These are phyloP conservation scores for Skeletonema grethae DNA, from an alignment of 108 stramenopile species.

Conservation along the genomic window DNA sequence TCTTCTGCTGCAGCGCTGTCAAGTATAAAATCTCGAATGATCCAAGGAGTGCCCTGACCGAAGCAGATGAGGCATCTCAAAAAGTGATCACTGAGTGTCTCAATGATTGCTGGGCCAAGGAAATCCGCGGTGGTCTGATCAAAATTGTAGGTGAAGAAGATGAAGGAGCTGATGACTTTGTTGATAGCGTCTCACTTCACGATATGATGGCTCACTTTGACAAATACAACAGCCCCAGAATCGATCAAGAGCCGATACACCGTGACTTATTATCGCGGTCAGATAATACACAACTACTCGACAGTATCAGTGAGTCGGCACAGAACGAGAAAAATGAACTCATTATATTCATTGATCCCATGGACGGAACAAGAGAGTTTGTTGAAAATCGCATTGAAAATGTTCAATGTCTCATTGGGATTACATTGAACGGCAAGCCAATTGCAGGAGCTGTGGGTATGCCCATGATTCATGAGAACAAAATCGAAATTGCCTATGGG, in stretches of 20 bases:
- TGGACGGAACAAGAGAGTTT: slow-evolving; percentile 88
- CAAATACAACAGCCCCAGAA: slow-evolving; percentile 28
- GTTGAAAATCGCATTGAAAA: slow-evolving; percentile 79
- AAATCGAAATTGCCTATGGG: slow-evolving; percentile 40
- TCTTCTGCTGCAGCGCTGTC: slow-evolving; percentile 17
- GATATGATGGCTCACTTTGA: slow-evolving; percentile 26
- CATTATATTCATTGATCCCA: slow-evolving; percentile 78
- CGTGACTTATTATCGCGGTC: slow-evolving; percentile 16
- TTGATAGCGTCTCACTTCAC: slow-evolving; percentile 8
- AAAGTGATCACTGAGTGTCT: slow-evolving; percentile 36
- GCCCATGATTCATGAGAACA: slow-evolving; percentile 59
- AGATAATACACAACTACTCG: not conserved
- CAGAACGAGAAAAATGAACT: slow-evolving; percentile 8
- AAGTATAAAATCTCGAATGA: slow-evolving; percentile 42
- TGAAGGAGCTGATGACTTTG: slow-evolving; percentile 18
- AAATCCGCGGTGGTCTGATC: slow-evolving; percentile 18
- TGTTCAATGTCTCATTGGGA: slow-evolving; percentile 77
- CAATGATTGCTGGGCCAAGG: slow-evolving; percentile 28
- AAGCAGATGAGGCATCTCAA: slow-evolving; percentile 53
- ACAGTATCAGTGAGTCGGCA: not conserved
- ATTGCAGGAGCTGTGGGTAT: slow-evolving; percentile 75
- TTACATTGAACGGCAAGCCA: slow-evolving; percentile 58
- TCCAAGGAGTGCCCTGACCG: slow-evolving; percentile 54
- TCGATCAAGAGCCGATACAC: slow-evolving; percentile 30
- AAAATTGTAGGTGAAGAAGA: slow-evolving; percentile 51